Evolutionary conservation across 345 rosid species (phyloP), one percentile per base, ranked within the genome.

Genomic region (Angophora floribunda): DNA sequence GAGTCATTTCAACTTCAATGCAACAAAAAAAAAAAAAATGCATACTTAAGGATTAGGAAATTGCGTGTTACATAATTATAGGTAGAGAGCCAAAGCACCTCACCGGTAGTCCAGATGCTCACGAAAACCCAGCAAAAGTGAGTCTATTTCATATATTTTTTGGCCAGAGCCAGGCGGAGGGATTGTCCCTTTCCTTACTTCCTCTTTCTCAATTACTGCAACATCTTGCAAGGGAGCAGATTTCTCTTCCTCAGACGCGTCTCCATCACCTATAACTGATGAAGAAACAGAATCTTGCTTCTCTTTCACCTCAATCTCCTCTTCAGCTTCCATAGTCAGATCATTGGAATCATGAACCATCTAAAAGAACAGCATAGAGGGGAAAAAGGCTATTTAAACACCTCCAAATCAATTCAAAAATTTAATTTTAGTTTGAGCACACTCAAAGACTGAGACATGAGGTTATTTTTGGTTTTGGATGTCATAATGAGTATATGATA

Each of bases 31-130:
- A 75, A 75, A 5, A 13, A 9, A 41, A 75, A 75, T 75, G 49
- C 82, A 75, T 70, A 75, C 49, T 75, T 41, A 5, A 75, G 28
- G 28, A 41, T 75, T 3, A 41, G 28, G 49, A 36, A 2, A 75
- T 19, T 75, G 82, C 28, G 13, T 41, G 45, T 5, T 75, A 41
- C 82, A 75, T 75, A 36, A 75, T 75, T 19, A 52, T 41, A 52
- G 87, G 61, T 51, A 85, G 47, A 85, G 61, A 52, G 17, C 26
- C 30, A 70, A 79, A 85, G 88, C 7, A 88, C 85, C 92, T 90
- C 87, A 97, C 99, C 99, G 91, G 89, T 95, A 97, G 92, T 98
- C 98, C 89, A 98, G 95, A 93, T 98, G 99, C 51, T 89, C 89
- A 84, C 94, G 92, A 84, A 92, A 86, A 91, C 92, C 93, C 49